Percentiles rank a stretch among this genome's conserved stretches.
These are phyloP conservation scores for Triangularia verruculosa DNA, from an alignment of 2,329 filamentous ascomycete species.

Conservation along the genomic window DNA sequence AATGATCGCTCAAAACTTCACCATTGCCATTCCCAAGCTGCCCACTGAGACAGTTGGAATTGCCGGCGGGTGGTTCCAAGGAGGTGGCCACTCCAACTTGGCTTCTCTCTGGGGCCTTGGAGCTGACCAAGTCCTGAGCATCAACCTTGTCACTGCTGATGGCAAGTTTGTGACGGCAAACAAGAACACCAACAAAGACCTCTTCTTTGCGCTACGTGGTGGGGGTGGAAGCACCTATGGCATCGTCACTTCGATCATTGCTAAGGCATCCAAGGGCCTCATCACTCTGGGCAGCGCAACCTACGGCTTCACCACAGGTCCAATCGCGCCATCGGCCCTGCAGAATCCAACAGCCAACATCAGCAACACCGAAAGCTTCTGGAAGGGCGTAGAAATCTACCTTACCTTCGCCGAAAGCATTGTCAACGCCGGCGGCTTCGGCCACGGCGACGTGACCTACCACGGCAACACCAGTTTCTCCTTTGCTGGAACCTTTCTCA, in stretches of 20 bases:
- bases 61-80: slow-evolving; percentile 51
- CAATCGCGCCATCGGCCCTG: slow-evolving; percentile 13
- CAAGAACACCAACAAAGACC: slow-evolving; percentile 35
- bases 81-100: slow-evolving; percentile 49
- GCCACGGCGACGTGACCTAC: slow-evolving; percentile 31
- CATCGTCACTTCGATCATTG: slow-evolving; percentile 23
- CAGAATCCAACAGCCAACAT: slow-evolving; percentile 23
- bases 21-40: slow-evolving; percentile 7
- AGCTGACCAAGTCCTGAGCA: slow-evolving; percentile 50
- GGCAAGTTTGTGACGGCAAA: slow-evolving; percentile 44
- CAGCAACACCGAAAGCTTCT: slow-evolving; percentile 27
- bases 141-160: slow-evolving; percentile 46
- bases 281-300: slow-evolving; percentile 18
- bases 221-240: slow-evolving; percentile 32
- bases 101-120: slow-evolving; percentile 47
- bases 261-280: slow-evolving; percentile 23
- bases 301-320: slow-evolving; percentile 1
- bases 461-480: slow-evolving; percentile 31
- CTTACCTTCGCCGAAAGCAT: slow-evolving; percentile 32
- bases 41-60: slow-evolving; percentile 36
- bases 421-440: slow-evolving; percentile 37
- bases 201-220: slow-evolving; percentile 42
- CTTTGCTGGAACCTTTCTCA: slow-evolving; percentile 34
- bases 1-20: slow-evolving; percentile 14
- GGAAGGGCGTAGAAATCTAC: slow-evolving; percentile 18